Conservation (phyloP, 2,329 filamentous ascomycete species). For the Diaporthe citri region DNA sequence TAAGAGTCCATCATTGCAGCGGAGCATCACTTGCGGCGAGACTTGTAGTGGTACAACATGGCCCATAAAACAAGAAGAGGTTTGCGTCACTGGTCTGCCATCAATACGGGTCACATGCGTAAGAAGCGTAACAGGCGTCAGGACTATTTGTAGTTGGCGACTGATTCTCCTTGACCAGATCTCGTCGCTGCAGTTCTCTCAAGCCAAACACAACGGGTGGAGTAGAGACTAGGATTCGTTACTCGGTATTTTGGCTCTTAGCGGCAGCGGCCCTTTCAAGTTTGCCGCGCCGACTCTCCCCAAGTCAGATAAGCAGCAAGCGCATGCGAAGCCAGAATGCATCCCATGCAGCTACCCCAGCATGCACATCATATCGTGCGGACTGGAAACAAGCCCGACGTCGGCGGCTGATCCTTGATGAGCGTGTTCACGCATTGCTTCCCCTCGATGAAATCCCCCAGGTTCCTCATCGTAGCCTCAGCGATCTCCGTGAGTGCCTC, state of each 20-base stretch:
- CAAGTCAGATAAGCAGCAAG: not conserved
- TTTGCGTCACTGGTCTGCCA: too few relatives aligned
- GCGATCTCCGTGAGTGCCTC: slow-evolving; percentile 76
- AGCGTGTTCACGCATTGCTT: slow-evolving; percentile 54
- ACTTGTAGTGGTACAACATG: too few relatives aligned
- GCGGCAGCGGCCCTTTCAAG: not conserved
- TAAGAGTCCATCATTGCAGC: too few relatives aligned
- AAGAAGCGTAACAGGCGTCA: too few relatives aligned
- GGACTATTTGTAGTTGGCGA: too few relatives aligned
- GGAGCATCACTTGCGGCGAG: too few relatives aligned
- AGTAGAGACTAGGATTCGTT: not conserved
- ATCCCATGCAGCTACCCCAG: not conserved
- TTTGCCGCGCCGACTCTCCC: too few relatives aligned
- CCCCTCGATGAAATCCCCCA: slow-evolving; percentile 58
- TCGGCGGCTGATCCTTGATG: slow-evolving; percentile 41
- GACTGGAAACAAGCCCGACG: slow-evolving; percentile 28
- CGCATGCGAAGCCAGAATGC: not conserved
- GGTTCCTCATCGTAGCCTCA: slow-evolving; percentile 68
- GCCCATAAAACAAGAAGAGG: too few relatives aligned
- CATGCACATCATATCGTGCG: slow-evolving; percentile 30
- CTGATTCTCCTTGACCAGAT: too few relatives aligned
- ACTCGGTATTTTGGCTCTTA: too few relatives aligned
- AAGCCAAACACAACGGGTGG: not conserved
- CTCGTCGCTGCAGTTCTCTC: not conserved
- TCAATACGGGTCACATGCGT: too few relatives aligned